phyloP scores from a whole-genome alignment of 2,329 filamentous ascomycete species.

The Pseudofabraea citricarpa region DNA sequence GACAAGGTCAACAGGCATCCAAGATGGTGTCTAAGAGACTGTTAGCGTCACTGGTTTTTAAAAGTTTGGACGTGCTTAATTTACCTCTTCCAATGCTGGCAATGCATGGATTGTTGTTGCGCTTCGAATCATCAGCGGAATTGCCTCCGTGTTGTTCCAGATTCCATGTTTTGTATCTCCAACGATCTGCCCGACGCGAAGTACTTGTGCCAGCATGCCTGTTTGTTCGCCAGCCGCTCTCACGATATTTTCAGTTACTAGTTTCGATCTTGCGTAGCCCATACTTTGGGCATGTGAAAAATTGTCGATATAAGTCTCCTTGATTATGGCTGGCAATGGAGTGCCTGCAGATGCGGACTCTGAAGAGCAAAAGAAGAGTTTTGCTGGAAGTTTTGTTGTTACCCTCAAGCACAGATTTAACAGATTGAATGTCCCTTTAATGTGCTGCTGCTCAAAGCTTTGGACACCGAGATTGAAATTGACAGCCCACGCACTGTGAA shows the following conservation, averaged over 20 bases:
- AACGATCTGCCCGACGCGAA: constrained; percentile 47
- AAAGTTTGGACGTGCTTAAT: constrained; percentile 15
- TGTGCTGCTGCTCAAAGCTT: constrained; percentile 41
- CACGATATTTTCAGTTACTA: constrained; percentile 42
- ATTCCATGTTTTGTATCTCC: constrained; percentile 41
- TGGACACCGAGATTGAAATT: constrained; percentile 50
- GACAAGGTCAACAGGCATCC: constrained; percentile 42
- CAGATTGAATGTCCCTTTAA: constrained; percentile 40
- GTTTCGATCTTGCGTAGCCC: constrained; percentile 47
- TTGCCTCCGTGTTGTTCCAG: constrained; percentile 48
- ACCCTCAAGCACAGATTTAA: constrained; percentile 31
- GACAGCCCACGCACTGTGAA: constrained; percentile 50
- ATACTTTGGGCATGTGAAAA: constrained; percentile 37
- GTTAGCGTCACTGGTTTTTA: background rate
- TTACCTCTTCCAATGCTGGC: constrained; percentile 38
- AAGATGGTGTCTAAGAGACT: constrained; percentile 29
- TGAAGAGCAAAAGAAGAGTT: constrained; percentile 34
- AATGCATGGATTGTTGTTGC: constrained; percentile 38
- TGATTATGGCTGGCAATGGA: constrained; percentile 24
- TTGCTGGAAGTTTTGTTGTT: constrained; percentile 22
- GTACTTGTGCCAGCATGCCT: constrained; percentile 29
- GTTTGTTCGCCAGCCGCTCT: constrained; percentile 27
- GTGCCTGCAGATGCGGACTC: constrained; percentile 29
- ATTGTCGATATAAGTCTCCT: constrained; percentile 27
- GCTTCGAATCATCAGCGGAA: constrained; percentile 45